phyloP scores from a whole-genome alignment of 2,329 filamentous ascomycete genomes.

The Penicillium sp. region DNA sequence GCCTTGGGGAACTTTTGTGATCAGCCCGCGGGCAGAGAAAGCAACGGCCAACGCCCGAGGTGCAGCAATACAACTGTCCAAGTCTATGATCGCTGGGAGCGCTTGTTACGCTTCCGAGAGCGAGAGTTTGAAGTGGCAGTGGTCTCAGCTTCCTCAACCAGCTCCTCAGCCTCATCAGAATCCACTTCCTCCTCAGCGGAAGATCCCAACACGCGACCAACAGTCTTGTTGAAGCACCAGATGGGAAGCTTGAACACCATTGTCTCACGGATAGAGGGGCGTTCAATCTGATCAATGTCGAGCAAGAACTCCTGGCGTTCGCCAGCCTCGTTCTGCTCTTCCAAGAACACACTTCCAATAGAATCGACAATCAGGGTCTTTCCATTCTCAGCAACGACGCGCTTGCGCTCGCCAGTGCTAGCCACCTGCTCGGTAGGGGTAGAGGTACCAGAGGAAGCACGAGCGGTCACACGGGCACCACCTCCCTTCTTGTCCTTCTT shows the following conservation, averaged over 20 bases:
- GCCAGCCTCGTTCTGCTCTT: constrained; percentile 86
- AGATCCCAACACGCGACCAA: constrained; percentile 31
- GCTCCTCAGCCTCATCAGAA: constrained; percentile 21
- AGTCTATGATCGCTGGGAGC: constrained; percentile 30
- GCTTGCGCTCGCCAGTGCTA: constrained; percentile 74
- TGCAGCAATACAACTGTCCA: neutral
- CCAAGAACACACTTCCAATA: constrained; percentile 88
- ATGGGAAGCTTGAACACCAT: constrained; percentile 75
- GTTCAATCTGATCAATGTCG: constrained; percentile 79
- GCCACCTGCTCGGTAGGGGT: constrained; percentile 55
- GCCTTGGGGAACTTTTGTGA: neutral
- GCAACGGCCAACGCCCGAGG: neutral
- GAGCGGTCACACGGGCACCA: constrained; percentile 25
- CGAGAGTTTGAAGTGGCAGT: constrained; percentile 25
- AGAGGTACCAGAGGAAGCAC: constrained; percentile 49
- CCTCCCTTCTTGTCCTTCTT: constrained; percentile 63
- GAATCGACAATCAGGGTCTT: constrained; percentile 93
- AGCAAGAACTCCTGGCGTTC: constrained; percentile 79
- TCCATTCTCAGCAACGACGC: constrained; percentile 89
- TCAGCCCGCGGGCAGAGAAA: neutral
- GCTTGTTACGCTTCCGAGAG: constrained; percentile 31
- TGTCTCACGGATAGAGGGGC: constrained; percentile 78
- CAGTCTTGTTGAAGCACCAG: constrained; percentile 62
- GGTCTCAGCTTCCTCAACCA: constrained; percentile 27
- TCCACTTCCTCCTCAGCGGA: constrained; percentile 23